Evolutionary conservation across 164 flowering plant species (phyloP).

Genomic region (Sedum album): DNA sequence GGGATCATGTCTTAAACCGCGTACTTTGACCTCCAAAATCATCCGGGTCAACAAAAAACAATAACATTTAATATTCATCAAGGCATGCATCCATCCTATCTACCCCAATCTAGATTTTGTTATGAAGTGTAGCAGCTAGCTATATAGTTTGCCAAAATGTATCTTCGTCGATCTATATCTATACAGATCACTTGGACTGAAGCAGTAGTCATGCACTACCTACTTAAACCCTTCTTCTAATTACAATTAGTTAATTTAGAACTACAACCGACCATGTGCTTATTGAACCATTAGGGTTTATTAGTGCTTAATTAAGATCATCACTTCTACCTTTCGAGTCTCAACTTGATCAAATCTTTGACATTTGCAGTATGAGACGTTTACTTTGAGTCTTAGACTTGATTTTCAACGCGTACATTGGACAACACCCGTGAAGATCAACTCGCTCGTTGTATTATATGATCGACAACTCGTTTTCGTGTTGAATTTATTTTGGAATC

Average conservation of each 20-base stretch:
- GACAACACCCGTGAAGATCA: conserved; percentile 3
- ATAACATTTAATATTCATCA: too few relatives aligned
- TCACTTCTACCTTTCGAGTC: neutral
- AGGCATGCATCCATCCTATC: neutral
- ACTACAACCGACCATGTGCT: neutral
- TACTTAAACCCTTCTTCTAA: neutral
- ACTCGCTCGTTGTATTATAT: neutral
- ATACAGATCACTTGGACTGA: conserved; percentile 2
- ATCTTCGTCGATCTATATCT: neutral
- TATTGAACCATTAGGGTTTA: neutral
- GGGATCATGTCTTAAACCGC: neutral
- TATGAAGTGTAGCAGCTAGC: too few relatives aligned
- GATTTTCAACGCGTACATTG: neutral
- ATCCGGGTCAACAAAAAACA: neutral
- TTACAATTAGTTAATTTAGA: neutral
- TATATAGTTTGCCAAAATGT: too few relatives aligned
- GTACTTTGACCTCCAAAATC: neutral
- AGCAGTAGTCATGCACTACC: neutral
- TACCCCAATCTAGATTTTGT: too few relatives aligned
- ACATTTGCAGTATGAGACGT: neutral
- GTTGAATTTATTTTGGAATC: neutral
- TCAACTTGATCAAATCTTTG: conserved; percentile 2
- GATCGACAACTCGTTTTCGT: neutral
- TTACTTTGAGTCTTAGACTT: neutral
- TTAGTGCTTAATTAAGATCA: neutral